Percentiles rank a stretch among this genome's conserved stretches.
phyloP scores from a whole-genome alignment of 192 early-diverging fungal genomes.

The Linnemannia hyalina region DNA sequence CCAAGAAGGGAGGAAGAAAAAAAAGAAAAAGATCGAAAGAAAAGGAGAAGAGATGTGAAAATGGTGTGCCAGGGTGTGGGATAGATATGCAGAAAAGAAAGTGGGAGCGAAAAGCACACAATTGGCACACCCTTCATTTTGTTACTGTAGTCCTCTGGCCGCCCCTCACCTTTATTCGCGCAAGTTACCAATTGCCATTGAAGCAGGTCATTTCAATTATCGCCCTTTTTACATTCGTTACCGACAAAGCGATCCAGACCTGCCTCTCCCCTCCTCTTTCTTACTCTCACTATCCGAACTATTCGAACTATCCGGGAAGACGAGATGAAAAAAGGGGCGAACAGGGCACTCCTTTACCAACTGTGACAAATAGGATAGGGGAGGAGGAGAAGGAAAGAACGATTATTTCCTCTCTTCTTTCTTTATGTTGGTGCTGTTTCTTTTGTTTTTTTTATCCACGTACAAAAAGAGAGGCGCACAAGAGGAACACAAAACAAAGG shows the following conservation, averaged over 20 bases:
- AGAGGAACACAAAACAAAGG: no score
- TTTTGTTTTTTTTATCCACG: conserved; percentile 1
- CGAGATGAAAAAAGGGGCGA: background rate
- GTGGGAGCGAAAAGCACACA: background rate
- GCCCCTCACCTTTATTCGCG: no score
- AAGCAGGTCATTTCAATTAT: background rate
- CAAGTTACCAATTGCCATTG: no score
- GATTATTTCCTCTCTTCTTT: background rate
- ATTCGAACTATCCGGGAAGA: background rate
- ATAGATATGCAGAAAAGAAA: background rate
- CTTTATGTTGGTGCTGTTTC: background rate
- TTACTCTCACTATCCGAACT: background rate
- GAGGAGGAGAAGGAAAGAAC: background rate
- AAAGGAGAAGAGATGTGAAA: background rate
- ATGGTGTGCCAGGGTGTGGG: background rate
- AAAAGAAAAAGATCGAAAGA: background rate
- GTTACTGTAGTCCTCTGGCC: no score
- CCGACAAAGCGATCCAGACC: background rate
- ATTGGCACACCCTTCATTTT: background rate
- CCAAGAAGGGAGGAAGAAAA: background rate
- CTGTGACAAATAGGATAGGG: background rate
- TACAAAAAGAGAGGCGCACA: background rate
- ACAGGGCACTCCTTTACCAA: background rate
- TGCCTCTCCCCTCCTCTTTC: background rate
- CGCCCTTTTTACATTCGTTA: background rate